Evolutionary conservation across 257 asterid genomes (phyloP).

Genomic region (Solanum stenotomum): DNA sequence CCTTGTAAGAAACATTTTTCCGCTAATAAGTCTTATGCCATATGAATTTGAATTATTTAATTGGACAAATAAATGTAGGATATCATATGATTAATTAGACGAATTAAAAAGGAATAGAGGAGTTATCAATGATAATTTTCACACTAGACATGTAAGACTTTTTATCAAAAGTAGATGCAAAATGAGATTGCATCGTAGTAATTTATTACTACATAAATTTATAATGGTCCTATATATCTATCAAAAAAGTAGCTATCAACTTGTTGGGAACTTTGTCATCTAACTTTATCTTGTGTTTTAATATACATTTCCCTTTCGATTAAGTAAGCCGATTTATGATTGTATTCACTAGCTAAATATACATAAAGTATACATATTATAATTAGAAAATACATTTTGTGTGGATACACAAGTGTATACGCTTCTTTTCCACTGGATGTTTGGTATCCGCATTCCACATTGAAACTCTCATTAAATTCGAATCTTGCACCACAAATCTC

Average conservation of each 20-base stretch:
- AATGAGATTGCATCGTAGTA: background rate
- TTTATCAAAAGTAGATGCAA: background rate
- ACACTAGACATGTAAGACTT: background rate
- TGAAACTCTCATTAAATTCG: too few relatives aligned
- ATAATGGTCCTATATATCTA: background rate
- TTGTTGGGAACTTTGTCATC: background rate
- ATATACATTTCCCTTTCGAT: background rate
- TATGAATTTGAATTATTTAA: background rate
- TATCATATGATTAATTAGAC: background rate
- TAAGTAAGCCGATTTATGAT: background rate
- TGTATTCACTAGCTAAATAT: background rate
- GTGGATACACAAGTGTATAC: background rate
- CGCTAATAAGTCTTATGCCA: background rate
- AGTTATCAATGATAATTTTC: background rate
- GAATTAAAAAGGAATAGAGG: background rate
- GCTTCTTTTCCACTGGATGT: too few relatives aligned
- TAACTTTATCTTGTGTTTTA: background rate
- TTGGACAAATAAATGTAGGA: background rate
- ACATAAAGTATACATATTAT: too few relatives aligned
- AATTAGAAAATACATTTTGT: too few relatives aligned
- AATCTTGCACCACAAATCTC: rapidly evolving
- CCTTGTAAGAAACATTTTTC: background rate
- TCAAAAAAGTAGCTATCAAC: background rate
- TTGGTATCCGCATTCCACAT: rapidly evolving
- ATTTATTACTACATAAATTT: background rate